phyloP scores from a whole-genome alignment of 2,329 filamentous ascomycete genomes.

The Chaetomium globosum region DNA sequence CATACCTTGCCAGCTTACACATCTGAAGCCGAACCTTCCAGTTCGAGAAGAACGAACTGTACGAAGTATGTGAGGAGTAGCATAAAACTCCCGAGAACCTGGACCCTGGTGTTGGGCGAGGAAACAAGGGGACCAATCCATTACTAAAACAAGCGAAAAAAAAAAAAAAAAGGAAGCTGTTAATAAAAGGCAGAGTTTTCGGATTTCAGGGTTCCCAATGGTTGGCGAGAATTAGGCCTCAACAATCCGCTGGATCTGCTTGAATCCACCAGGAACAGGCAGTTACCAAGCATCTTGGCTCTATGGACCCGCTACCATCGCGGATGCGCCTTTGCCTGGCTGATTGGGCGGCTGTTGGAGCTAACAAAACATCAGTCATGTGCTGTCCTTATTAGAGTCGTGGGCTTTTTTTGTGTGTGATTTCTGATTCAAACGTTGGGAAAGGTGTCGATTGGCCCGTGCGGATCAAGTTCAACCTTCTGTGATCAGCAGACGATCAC shows the following conservation, averaged over 20 bases:
- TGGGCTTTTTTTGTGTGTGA: not conserved
- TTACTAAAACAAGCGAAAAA: not conserved
- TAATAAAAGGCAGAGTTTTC: slow-evolving; percentile 11
- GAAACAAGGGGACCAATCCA: not conserved
- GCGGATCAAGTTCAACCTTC: slow-evolving; percentile 8
- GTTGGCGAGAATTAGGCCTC: slow-evolving; percentile 1
- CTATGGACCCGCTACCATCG: not conserved
- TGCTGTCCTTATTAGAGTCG: not conserved
- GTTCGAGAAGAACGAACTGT: not conserved
- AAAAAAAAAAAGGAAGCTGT: not conserved
- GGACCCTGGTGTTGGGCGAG: not conserved
- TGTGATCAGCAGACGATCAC: slow-evolving; percentile 20
- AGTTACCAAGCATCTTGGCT: slow-evolving; percentile 7
- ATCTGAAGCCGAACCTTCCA: not conserved
- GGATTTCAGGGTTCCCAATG: not conserved
- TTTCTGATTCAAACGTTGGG: not conserved
- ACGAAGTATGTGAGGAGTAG: not conserved
- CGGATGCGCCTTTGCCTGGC: not conserved
- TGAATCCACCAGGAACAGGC: not conserved
- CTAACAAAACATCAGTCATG: not conserved
- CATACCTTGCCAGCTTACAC: not conserved
- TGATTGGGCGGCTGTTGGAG: slow-evolving; percentile 1
- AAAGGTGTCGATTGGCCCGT: not conserved
- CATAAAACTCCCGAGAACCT: not conserved
- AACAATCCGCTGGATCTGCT: not conserved